Base-by-base conservation (phyloP, 2,329 filamentous ascomycete species). In the Alternaria dauci region DNA sequence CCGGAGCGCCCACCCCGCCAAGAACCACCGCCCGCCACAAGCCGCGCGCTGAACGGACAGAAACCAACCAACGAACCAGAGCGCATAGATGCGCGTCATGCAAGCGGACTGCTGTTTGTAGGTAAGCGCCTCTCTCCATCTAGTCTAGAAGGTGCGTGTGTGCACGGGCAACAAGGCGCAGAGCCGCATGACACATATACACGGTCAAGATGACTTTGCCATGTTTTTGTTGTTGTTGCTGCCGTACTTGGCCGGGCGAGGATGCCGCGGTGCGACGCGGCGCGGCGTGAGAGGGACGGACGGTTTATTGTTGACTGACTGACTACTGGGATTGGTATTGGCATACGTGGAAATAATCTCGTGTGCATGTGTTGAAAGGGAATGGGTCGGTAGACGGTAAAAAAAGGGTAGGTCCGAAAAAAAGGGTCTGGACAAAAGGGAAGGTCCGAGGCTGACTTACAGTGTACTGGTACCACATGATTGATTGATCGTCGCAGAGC, bases 51-150 rank as follows among this genome's bases (percentile, higher is more conserved):
- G 1, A 16, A 1, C 12, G 14, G 12, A 36, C 12, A 14, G 11
- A 12, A 36, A 12, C 32, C 5, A 14, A 38, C 4, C 20, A 23
- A 23, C 20, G 20, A 23, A 23, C 20, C 20, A 23, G 20, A 23
- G 20, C 20, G 20, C 20, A 4, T 23, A 23, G 20, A n/a, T 52
- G 48, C 34, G 48, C 48, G 48, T 41, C 48, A 52, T 52, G 48
- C 48, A 39, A 26, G 34, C 36, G 48, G 36, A 26, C 34, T 52
- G 36, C 48, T 52, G 34, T 52, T 41, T 52, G n/a, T 25, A 16
- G 48, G 14, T 14, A 28, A 41, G 34, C 28, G 9, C 28, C n/a
- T n/a, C n/a, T n/a, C n/a, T 30, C 2, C 4, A 23, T 23, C 20
- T 23, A 23, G 20, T 23, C 20, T 23, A 23, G 20, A 23, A 23